phyloP scores from a whole-genome alignment of 2,329 filamentous ascomycete genomes.

The Colletotrichum karsti region DNA sequence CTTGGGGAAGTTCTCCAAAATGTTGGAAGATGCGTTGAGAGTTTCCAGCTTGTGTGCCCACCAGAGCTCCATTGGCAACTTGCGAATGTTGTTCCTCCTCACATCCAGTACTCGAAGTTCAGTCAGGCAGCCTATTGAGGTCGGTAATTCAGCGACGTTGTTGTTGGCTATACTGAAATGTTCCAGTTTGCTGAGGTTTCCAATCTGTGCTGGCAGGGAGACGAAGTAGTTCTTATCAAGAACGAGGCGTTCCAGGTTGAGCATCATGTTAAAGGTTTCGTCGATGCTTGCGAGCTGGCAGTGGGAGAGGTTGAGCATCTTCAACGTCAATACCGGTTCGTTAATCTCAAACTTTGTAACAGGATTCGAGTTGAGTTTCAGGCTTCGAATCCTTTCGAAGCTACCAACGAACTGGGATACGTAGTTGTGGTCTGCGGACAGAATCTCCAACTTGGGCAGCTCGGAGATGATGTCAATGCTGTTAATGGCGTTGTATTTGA shows the following conservation, averaged over 20 bases:
- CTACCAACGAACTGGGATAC: slow-evolving; percentile 89
- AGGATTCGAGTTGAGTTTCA: slow-evolving; percentile 94
- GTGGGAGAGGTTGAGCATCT: slow-evolving; percentile 87
- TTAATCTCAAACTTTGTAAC: slow-evolving; percentile 92
- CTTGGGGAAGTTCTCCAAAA: slow-evolving; percentile 90
- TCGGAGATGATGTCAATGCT: slow-evolving; percentile 88
- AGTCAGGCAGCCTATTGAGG: slow-evolving; percentile 86
- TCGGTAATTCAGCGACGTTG: slow-evolving; percentile 81
- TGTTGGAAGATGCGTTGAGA: slow-evolving; percentile 94
- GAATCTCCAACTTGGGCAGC: slow-evolving; percentile 85
- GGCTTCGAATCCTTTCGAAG: slow-evolving; percentile 84
- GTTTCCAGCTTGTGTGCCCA: slow-evolving; percentile 90
- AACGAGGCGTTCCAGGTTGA: slow-evolving; percentile 86
- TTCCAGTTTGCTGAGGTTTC: slow-evolving; percentile 83
- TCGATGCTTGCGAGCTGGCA: slow-evolving; percentile 93
- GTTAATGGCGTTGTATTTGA: slow-evolving; percentile 90
- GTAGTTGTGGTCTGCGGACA: slow-evolving; percentile 91
- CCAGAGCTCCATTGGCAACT: slow-evolving; percentile 94
- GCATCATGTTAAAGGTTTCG: slow-evolving; percentile 85
- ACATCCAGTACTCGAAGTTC: slow-evolving; percentile 90
- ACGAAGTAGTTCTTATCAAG: slow-evolving; percentile 97
- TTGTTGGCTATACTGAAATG: slow-evolving; percentile 96
- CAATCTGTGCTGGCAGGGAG: slow-evolving; percentile 85
- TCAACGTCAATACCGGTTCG: slow-evolving; percentile 80
- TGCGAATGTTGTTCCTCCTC: slow-evolving; percentile 90